These are phyloP conservation scores for Chaetothyriales sp. DNA, from an alignment of 2,329 filamentous ascomycete genomes.

Conservation along the genomic window DNA sequence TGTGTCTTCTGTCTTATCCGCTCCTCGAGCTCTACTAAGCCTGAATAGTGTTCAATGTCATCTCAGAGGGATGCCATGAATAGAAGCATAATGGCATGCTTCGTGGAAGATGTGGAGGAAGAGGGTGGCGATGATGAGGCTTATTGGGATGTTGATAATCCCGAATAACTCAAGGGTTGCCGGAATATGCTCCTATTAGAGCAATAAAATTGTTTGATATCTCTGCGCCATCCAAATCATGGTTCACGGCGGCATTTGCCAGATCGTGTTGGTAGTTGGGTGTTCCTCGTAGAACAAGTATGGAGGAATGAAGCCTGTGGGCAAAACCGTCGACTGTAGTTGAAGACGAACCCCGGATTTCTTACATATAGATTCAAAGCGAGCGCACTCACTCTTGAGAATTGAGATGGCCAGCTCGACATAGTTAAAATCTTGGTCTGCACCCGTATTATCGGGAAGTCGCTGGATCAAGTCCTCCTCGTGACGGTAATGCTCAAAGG, in stretches of 20 bases:
- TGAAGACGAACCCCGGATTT: conserved; percentile 8
- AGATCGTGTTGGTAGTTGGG: conserved; percentile 9
- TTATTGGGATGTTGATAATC: too few relatives aligned
- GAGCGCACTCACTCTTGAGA: conserved; percentile 11
- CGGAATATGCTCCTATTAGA: too few relatives aligned
- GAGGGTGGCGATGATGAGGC: too few relatives aligned
- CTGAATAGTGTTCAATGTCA: too few relatives aligned
- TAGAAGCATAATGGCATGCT: too few relatives aligned
- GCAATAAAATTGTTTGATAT: too few relatives aligned
- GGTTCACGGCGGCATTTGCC: conserved; percentile 8
- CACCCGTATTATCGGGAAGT: conserved; percentile 1
- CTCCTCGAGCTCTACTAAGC: too few relatives aligned
- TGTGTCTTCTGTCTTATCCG: too few relatives aligned
- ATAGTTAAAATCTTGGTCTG: neutral
- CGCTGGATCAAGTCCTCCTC: conserved; percentile 8
- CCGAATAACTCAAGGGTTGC: too few relatives aligned
- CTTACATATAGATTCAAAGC: conserved; percentile 8
- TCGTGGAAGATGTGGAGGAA: too few relatives aligned
- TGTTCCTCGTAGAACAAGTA: conserved; percentile 16
- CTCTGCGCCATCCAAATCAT: neutral
- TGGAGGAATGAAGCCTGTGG: conserved; percentile 17
- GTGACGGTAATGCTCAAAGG: conserved; percentile 15
- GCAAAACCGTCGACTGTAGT: conserved; percentile 12
- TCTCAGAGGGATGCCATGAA: too few relatives aligned
- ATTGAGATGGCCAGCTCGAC: conserved; percentile 8